phyloP scores from a whole-genome alignment of 345 rosid species.

The Acer negundo region DNA sequence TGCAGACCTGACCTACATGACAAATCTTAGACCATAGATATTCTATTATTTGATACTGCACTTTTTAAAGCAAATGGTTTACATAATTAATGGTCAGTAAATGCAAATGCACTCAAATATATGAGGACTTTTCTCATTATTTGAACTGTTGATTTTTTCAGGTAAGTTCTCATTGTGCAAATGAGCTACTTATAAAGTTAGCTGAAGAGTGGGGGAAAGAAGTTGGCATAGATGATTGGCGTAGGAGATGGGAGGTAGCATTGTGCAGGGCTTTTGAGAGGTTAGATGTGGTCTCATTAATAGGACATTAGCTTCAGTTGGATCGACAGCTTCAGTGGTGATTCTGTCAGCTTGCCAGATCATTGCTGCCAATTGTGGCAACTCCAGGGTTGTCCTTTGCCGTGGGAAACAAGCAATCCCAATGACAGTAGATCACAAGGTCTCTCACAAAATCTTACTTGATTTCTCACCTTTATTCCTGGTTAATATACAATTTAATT shows the following conservation, averaged over 20 bases:
- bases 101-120: background rate
- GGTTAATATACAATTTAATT: background rate
- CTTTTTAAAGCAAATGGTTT: background rate
- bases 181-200: slow-evolving; percentile 5
- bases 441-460: slow-evolving; percentile 1
- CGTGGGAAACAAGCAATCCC: slow-evolving; percentile 23
- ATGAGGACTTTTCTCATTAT: background rate
- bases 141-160: slow-evolving; percentile 11
- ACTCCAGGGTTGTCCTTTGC: slow-evolving; percentile 22
- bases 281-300: slow-evolving; percentile 18
- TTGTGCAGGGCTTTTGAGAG: slow-evolving; percentile 8
- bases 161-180: slow-evolving; percentile 10
- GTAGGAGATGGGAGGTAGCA: slow-evolving; percentile 22
- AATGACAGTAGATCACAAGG: slow-evolving; percentile 25
- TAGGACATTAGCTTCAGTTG: slow-evolving; percentile 10
- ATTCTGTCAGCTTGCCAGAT: slow-evolving; percentile 24
- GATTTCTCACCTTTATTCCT: background rate
- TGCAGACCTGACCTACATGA: background rate
- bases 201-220: slow-evolving; percentile 17
- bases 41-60: background rate
- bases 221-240: slow-evolving; percentile 8
- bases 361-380: slow-evolving; percentile 24
- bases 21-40: background rate
- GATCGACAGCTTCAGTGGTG: slow-evolving; percentile 18
- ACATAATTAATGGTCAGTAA: background rate